A percentile compares a stretch with the other conserved stretches of the same genome.
phyloP scores from a whole-genome alignment of 2,329 filamentous ascomycete species.

The Penicillium aurantiogriseum region DNA sequence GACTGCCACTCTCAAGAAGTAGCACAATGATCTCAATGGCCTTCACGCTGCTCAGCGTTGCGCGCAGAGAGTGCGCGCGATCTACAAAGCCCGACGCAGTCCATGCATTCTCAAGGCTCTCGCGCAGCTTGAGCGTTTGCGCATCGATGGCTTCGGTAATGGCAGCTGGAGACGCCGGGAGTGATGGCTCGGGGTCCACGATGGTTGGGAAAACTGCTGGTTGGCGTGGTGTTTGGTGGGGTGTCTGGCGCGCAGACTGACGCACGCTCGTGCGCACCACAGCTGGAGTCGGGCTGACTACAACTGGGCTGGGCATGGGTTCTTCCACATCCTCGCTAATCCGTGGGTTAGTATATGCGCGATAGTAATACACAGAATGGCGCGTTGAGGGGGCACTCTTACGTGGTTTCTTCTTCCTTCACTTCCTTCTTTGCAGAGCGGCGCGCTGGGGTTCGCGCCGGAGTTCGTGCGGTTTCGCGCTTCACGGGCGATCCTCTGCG shows the following conservation, averaged over 20 bases:
- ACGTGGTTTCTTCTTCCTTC: slow-evolving; percentile 42
- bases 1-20: slow-evolving; percentile 66
- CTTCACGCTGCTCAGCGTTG: slow-evolving; percentile 66
- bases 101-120: slow-evolving; percentile 37
- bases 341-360: slow-evolving; percentile 13
- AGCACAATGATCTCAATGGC: slow-evolving; percentile 69
- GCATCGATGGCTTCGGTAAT: slow-evolving; percentile 72
- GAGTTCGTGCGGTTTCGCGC: slow-evolving; percentile 42
- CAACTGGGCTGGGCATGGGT: background rate
- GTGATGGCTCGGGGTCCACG: slow-evolving; percentile 12
- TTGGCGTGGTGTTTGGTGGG: background rate
- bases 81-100: slow-evolving; percentile 37
- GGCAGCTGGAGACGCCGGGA: slow-evolving; percentile 45
- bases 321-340: slow-evolving; percentile 3
- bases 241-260: background rate
- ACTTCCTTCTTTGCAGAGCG: slow-evolving; percentile 33
- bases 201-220: background rate
- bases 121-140: slow-evolving; percentile 45
- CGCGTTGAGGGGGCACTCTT: slow-evolving; percentile 18
- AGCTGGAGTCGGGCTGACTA: slow-evolving; percentile 4
- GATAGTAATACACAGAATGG: slow-evolving; percentile 15
- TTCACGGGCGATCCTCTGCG: slow-evolving; percentile 50
- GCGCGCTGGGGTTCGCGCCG: slow-evolving; percentile 32
- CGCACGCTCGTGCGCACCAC: background rate
- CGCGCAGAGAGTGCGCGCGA: slow-evolving; percentile 62